Percentiles rank a stretch among this genome's conserved stretches.
phyloP scores from a whole-genome alignment of 2,329 filamentous ascomycete species.

The Ambrosiella xylebori region DNA sequence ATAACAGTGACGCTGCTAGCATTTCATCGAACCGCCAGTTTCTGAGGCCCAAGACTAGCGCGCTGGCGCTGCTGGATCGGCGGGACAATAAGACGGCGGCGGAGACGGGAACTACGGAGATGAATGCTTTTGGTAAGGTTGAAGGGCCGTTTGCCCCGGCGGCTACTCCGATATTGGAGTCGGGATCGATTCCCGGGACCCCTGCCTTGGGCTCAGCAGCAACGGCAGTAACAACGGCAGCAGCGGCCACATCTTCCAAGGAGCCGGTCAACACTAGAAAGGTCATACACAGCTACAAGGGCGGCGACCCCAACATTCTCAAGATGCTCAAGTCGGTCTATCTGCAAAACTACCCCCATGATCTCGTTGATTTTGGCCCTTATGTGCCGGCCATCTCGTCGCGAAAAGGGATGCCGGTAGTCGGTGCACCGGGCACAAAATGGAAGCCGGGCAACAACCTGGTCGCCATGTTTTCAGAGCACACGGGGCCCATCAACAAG shows the following conservation, averaged over 20 bases:
- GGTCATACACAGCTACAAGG: slow-evolving; percentile 62
- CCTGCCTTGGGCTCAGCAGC: not conserved
- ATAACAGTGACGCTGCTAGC: slow-evolving; percentile 12
- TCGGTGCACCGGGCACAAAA: slow-evolving; percentile 25
- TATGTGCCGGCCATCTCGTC: slow-evolving; percentile 34
- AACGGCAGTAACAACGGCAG: no score
- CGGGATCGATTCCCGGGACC: not conserved
- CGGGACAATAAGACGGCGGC: slow-evolving; percentile 41
- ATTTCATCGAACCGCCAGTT: slow-evolving; percentile 10
- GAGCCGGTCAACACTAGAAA: not conserved
- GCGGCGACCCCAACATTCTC: slow-evolving; percentile 53
- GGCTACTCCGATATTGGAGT: not conserved
- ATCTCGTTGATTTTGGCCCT: slow-evolving; percentile 52
- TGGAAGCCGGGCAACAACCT: slow-evolving; percentile 78
- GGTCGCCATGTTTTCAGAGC: slow-evolving; percentile 78
- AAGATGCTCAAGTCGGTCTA: slow-evolving; percentile 75
- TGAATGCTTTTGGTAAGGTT: slow-evolving; percentile 43
- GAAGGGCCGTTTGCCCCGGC: slow-evolving; percentile 33
- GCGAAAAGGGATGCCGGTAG: slow-evolving; percentile 17
- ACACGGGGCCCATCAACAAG: slow-evolving; percentile 65
- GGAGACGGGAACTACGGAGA: slow-evolving; percentile 40
- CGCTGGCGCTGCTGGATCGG: slow-evolving; percentile 39
- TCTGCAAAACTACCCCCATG: slow-evolving; percentile 49
- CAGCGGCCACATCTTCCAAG: no score
- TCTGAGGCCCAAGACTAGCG: slow-evolving; percentile 34